Conservation (phyloP, 495 filamentous ascomycete species). For the Xylaria venustula region DNA sequence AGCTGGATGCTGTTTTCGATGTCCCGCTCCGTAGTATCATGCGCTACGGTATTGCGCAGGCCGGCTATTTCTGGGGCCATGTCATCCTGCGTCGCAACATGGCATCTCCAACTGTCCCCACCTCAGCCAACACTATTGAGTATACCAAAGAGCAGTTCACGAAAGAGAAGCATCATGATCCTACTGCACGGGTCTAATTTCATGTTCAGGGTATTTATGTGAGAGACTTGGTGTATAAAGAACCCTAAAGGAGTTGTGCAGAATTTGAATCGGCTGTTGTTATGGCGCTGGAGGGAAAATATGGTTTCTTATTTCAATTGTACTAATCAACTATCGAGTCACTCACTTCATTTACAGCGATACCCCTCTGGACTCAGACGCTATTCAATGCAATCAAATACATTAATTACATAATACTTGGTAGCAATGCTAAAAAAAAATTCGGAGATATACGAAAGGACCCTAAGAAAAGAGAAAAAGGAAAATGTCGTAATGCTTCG, state of each 20-base stretch:
- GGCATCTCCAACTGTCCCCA: conserved; percentile 21
- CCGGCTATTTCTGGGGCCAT: conserved; percentile 51
- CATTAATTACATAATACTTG: neutral
- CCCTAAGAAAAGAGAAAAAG: neutral
- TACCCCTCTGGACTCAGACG: neutral
- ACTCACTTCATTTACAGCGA: neutral
- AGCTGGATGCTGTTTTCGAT: conserved; percentile 58
- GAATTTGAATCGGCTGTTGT: neutral
- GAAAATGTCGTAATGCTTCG: neutral
- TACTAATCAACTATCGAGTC: neutral
- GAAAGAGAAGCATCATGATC: conserved; percentile 23
- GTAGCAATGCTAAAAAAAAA: neutral
- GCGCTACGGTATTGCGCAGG: conserved; percentile 38
- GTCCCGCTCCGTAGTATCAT: conserved; percentile 52
- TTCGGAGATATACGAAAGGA: neutral
- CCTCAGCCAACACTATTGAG: conserved; percentile 14
- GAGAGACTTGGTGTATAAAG: too few relatives aligned
- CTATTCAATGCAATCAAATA: neutral
- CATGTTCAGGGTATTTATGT: neutral
- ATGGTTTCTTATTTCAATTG: neutral
- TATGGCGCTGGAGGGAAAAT: neutral
- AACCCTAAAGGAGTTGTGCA: neutral
- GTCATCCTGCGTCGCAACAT: conserved; percentile 50
- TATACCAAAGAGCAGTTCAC: conserved; percentile 25
- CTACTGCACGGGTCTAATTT: conserved; percentile 24